Base-by-base conservation (phyloP, 116 monocot genomes). In the Posidonia oceanica region DNA sequence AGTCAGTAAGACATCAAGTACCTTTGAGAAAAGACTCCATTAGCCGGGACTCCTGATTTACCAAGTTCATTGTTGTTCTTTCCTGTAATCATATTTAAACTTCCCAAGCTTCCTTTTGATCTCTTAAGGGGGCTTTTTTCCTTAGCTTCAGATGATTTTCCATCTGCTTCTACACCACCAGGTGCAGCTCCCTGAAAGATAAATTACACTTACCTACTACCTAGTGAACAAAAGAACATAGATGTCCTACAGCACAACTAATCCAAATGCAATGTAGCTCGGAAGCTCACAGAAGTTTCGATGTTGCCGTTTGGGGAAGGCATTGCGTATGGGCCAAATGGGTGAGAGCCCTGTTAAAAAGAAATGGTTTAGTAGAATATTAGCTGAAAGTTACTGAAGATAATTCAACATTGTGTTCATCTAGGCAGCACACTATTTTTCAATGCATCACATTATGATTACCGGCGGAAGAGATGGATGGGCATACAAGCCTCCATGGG, bases 391-490 rank as follows among this genome's bases (percentile, higher is more conserved):
- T 52, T 44, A 67, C 5, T 20, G n/a, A 17, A 58, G n/a, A 58
- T 20, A 39, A 40, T 14, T 68, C 63, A 48, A 17, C 2, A 61
- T 14, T 71, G 44, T 61, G 21, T 58, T 36, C 3, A 36, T 37
- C 22, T 48, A 6, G 4, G 11, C 67, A 21, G 14, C 40, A 7
- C 14, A 21, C 16, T 67, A 51, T 0, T 41, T 37, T 15, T 37
- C 38, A 64, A n/a, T 29, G 54, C 16, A 63, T 54, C 22, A 18
- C 2, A 12, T 7, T 36, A 21, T 17, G 21, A 61, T 63, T 96
- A 96, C 96, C 76, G 91, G 91, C 40, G 91, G 84, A 66, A 92
- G 68, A 57, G 97, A 87, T 55, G 97, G 89, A 85, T 97, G 97
- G 52, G 85, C 83, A 75, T 97, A 97, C 59, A 97, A 62, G 37